These are phyloP conservation scores for Monosporascus sp. DNA, from an alignment of 2,329 filamentous ascomycete genomes.

Conservation along the genomic window DNA sequence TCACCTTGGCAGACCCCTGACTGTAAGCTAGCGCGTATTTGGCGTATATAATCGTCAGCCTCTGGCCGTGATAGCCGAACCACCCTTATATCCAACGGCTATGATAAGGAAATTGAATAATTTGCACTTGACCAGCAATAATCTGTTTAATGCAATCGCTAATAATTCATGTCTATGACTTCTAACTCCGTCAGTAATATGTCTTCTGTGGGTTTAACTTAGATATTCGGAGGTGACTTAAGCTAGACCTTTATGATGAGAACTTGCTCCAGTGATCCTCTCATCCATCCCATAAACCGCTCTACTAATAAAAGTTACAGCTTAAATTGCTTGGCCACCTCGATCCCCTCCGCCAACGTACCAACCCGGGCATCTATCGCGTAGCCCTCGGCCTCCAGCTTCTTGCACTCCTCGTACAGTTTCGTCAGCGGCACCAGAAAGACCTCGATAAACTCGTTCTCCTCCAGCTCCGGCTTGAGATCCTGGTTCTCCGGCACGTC, in stretches of 20 bases:
- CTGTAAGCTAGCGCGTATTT: too few relatives aligned
- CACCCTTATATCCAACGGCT: too few relatives aligned
- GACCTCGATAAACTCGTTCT: constrained; percentile 77
- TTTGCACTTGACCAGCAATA: too few relatives aligned
- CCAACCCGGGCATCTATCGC: constrained; percentile 76
- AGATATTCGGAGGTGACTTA: neutral
- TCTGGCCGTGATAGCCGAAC: too few relatives aligned
- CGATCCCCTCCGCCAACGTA: constrained; percentile 72
- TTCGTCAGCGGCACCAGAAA: constrained; percentile 62
- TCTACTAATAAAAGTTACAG: constrained; percentile 22
- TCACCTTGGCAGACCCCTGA: too few relatives aligned
- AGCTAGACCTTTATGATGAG: neutral
- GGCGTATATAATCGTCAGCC: too few relatives aligned
- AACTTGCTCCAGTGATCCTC: too few relatives aligned
- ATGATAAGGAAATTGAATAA: too few relatives aligned
- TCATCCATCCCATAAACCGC: neutral
- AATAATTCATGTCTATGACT: too few relatives aligned
- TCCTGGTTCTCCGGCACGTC: constrained; percentile 63
- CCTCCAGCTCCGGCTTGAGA: constrained; percentile 65
- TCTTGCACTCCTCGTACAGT: constrained; percentile 62
- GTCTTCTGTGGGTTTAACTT: too few relatives aligned
- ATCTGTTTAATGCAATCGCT: too few relatives aligned
- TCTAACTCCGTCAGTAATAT: too few relatives aligned
- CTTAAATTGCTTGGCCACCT: constrained; percentile 58
- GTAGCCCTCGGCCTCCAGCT: constrained; percentile 64